Evolutionary conservation across 2,329 filamentous ascomycete species (phyloP), one percentile per base, ranked within the genome.

Genomic region (Pseudofabraea citricarpa): DNA sequence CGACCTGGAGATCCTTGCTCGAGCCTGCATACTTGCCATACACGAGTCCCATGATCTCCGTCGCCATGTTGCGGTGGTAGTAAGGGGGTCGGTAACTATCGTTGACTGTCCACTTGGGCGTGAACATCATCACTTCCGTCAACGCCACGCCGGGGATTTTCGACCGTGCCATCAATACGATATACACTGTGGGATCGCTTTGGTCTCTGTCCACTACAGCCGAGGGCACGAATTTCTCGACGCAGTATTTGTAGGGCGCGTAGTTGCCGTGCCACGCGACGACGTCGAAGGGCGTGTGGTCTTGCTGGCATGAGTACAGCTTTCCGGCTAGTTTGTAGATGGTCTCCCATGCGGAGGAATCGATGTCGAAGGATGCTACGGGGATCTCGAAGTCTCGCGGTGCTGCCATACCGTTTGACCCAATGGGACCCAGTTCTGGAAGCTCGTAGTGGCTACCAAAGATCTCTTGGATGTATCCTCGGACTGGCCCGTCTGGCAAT

Each of bases 211-310:
- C 75, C 44, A 78, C 72, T 48, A 69, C 72, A 36, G 75, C 79
- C 59, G 76, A 61, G 64, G 73, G 72, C 72, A 83, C 56, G 67
- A 82, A 63, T 43, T 73, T 74, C 20, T 70, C 73, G 4, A 90
- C 71, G 54, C 89, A 85, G 66, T 90, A 90, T 66, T 90, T 90
- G 74, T 79, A 87, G 0, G 85, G 86, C 44, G 69, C 44, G 64
- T 87, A 88, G 53, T 79, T 87, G 31, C 86, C 85, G 59, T 90
- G 85, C 85, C 85, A 90, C 3, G 80, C 83, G 2, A 88, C 84
- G 0, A 90, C 77, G 56, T 90, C 85, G 55, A 89, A 90, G 0
- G 85, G 85, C 0, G 79, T 81, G 61, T 89, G 85, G 9, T 71
- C 58, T 64, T 89, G 85, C 35, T 63, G 69, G 18, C 80, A 79